Evolutionary conservation across 2,329 filamentous ascomycete genomes (phyloP), one percentile per base, ranked within the genome.

Genomic region (Aspergillus versicolor): DNA sequence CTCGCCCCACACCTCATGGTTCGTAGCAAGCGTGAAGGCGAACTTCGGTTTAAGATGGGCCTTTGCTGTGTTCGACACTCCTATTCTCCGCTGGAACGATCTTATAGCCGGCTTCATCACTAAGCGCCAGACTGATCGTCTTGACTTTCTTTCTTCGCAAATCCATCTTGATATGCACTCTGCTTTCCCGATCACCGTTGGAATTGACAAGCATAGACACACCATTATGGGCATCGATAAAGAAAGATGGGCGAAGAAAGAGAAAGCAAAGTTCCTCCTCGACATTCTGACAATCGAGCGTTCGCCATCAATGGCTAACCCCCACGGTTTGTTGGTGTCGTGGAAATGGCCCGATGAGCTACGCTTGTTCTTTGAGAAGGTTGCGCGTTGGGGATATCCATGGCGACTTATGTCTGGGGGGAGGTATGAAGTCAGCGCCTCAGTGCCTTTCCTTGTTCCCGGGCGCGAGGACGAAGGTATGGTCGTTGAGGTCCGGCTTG

Each of bases 331-430:
- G 2, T 52, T 71, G 1, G 32, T 66, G 11, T 61, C 61, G 0
- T 67, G 63, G 65, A 40, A 12, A 3, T 54, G 70, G 21, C 34
- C 68, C 0, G 58, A 64, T 27, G 57, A 21, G 6, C 59, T 60
- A 5, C 60, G 68, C 0, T 11, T 44, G 5, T 67, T 70, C 52
- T 70, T 70, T 37, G 69, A 70, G 43, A 59, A 37, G 40, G 63
- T 69, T 41, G 56, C 66, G 0, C 53, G 52, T 0, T 70, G 66
- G 67, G 68, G 68, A 8, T 71, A 70, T 58, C 67, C 67, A 8
- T 71, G 64, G 63, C 68, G 62, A 19, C 41, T 63, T 51, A 67
- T 62, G 67, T 63, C 63, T 2, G 63, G 65, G 1, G 63, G 68
- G 4, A 53, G 66, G 17, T 63, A 66, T 58, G 67, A 70, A 57